Evolutionary conservation across 2,329 filamentous ascomycete species (phyloP), one percentile per base, ranked within the genome.

Genomic region (Trichoderma polysporum): DNA sequence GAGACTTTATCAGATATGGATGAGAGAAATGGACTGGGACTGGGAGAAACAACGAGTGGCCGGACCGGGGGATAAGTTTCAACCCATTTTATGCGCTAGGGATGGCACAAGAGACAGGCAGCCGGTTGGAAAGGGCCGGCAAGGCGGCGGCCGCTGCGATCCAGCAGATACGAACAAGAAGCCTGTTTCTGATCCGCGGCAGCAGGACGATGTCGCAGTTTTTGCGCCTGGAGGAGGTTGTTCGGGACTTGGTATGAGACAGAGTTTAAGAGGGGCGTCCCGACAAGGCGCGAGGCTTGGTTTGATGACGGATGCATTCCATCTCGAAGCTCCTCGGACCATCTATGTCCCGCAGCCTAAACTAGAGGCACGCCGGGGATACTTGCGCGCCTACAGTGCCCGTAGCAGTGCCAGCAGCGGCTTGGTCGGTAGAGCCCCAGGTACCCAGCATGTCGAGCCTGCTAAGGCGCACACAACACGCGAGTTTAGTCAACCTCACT

Each of bases 81-180:
- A 65, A 65, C 52, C 62, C 62, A 65, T 65, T 65, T 65, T 65
- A 65, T 65, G 60, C 60, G 60, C 60, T 63, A 63, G 60, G 52
- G 52, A 59, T 39, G 39, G 39, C 22, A n/a, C 37, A 19, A 50
- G 58, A 35, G 29, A 52, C 27, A 50, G 47, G 29, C 47, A 27
- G 25, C 37, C 35, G 15, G 31, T 37, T n/a, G n/a, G 35, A 25
- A 49, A 10, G 31, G 45, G 41, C 19, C 19, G 25, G 45, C 13
- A 29, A 56, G 7, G 7, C 22, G 29, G 17, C 10, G 13, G 22
- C 31, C 29, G 29, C 41, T 9, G 56, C 41, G 22, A 41, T 35
- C 41, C 6, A 45, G 25, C 56, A 45, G 35, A 10, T 45, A 58
- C 56, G 37, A 41, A 10, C 3, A 22, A 22, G 19, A n/a, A 22